phyloP scores from a whole-genome alignment of 129 eudicot species.

The Lactuca saligna region DNA sequence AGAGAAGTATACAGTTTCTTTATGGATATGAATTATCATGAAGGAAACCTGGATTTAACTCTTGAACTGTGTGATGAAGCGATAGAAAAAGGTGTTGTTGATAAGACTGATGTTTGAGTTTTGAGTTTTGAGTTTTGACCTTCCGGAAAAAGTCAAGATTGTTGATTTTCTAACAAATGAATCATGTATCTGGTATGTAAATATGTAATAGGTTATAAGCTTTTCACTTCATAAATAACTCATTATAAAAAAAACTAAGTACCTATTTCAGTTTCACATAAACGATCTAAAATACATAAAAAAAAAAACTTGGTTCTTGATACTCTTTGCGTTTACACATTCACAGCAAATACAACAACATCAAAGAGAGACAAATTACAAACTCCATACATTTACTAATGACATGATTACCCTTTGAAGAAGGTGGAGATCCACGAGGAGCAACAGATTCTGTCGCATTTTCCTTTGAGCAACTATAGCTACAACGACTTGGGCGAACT shows the following conservation, averaged over 20 bases:
- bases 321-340: constrained; percentile 17
- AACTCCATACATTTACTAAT: constrained; percentile 20
- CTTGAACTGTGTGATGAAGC: constrained; percentile 86
- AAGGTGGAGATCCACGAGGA: constrained; percentile 34
- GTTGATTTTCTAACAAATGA: constrained; percentile 15
- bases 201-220: constrained; percentile 13
- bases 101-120: constrained; percentile 35
- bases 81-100: constrained; percentile 52
- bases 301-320: constrained; percentile 16
- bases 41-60: constrained; percentile 69
- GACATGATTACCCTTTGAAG: constrained; percentile 36
- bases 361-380: constrained; percentile 30
- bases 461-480: constrained; percentile 75
- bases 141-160: constrained; percentile 24
- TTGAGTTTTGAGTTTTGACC: constrained; percentile 23
- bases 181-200: constrained; percentile 11
- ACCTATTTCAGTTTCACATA: constrained; percentile 10
- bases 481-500: constrained; percentile 87
- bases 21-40: constrained; percentile 64
- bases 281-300: background rate
- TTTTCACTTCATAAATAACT: no score
- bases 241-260: background rate
- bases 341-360: constrained; percentile 32
- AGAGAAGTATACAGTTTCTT: constrained; percentile 52
- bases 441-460: constrained; percentile 20